These are phyloP conservation scores for Pythium brassicae DNA, from an alignment of 352 stramenopile species.

Conservation along the genomic window DNA sequence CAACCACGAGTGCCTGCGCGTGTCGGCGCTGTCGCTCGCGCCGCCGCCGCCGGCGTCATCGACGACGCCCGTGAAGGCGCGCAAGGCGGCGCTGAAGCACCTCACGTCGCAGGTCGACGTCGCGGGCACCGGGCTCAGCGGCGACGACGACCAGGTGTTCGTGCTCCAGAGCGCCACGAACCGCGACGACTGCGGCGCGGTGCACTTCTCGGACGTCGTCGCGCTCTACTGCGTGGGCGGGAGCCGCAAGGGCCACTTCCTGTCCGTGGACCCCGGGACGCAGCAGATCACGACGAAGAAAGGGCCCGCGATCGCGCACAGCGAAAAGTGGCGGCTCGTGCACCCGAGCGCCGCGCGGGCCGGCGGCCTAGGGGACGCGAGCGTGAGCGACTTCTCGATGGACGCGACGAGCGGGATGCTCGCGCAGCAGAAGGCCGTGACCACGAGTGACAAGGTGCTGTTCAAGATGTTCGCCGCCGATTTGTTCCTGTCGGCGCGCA, in stretches of 20 bases:
- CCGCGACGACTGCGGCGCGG: constrained; percentile 56
- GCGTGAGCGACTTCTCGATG: too few species aligned
- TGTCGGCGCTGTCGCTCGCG: constrained; percentile 22
- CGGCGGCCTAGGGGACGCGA: too few species aligned
- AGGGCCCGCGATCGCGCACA: constrained; percentile 68
- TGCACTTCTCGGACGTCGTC: constrained; percentile 74
- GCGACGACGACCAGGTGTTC: constrained; percentile 79
- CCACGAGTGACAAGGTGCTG: constrained; percentile 71
- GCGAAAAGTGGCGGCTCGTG: constrained; percentile 77
- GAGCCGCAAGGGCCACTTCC: constrained; percentile 62
- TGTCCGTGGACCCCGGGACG: constrained; percentile 61
- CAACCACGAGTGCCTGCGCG: constrained; percentile 64
- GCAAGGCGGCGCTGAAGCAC: constrained; percentile 17
- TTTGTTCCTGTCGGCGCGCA: constrained; percentile 40
- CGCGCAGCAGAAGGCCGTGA: constrained; percentile 56
- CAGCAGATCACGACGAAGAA: constrained; percentile 64
- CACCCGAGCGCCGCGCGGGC: constrained; percentile 35
- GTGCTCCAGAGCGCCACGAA: constrained; percentile 71
- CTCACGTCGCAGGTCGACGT: constrained; percentile 40
- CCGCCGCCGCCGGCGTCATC: constrained; percentile 17
- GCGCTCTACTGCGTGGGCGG: constrained; percentile 72
- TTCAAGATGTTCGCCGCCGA: constrained; percentile 64
- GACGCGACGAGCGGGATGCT: constrained; percentile 39
- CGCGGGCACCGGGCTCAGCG: constrained; percentile 53
- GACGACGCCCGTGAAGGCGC: constrained; percentile 16